phyloP scores from a whole-genome alignment of 1,284 basidiomycete genomes.

The Heterobasidion annosum region DNA sequence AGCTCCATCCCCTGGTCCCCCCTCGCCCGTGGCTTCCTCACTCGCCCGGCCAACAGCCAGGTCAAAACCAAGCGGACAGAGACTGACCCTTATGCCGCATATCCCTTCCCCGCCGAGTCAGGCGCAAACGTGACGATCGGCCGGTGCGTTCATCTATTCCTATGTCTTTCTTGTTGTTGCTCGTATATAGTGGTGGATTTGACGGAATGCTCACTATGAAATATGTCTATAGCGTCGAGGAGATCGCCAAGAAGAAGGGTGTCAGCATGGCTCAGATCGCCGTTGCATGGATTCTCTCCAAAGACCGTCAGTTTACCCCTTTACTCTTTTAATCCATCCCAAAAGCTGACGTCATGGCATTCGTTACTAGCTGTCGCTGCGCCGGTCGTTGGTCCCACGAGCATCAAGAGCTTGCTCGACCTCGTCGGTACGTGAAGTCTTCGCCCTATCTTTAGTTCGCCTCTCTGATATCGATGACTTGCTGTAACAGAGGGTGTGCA shows the following conservation, averaged over 20 bases:
- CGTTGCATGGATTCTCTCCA: constrained; percentile 1
- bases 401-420: constrained; percentile 20
- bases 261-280: constrained; percentile 3
- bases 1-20: constrained; percentile 3
- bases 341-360: neutral
- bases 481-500: neutral
- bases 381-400: constrained; percentile 24
- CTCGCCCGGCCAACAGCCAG: neutral
- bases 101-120: neutral
- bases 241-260: neutral
- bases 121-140: neutral
- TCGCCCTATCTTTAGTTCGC: neutral
- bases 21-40: neutral
- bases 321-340: neutral
- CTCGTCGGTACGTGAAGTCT: constrained; percentile 12
- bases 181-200: neutral
- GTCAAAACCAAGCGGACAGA: neutral
- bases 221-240: neutral
- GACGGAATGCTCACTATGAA: neutral
- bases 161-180: neutral
- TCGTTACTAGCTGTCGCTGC: constrained; percentile 15
- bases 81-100: neutral
- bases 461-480: neutral
- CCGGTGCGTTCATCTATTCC: neutral
- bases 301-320: neutral